A percentile compares a stretch with the other conserved stretches of the same genome.
These are phyloP conservation scores for Lobosporangium transversale DNA, from an alignment of 192 early-diverging fungal species.

Conservation along the genomic window DNA sequence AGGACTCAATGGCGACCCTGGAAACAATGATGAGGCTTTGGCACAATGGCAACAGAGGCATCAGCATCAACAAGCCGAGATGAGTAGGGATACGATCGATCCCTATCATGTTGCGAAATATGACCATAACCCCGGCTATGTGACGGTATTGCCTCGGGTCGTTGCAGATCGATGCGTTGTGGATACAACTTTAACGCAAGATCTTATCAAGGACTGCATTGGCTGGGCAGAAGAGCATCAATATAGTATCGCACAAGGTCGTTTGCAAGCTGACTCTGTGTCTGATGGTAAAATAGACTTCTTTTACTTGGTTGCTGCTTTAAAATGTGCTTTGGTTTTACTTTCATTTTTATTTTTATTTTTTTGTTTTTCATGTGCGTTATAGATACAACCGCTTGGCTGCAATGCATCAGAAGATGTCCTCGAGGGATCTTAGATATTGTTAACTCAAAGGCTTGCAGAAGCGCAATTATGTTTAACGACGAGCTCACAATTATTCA, in stretches of 20 bases:
- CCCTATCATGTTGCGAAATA: neutral
- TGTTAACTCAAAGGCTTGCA: conserved; percentile 77
- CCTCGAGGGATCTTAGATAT: conserved; percentile 75
- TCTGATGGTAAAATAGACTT: neutral
- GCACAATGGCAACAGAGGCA: neutral
- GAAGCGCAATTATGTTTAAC: conserved; percentile 82
- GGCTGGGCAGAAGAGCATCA: conserved; percentile 29
- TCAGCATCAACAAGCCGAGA: neutral
- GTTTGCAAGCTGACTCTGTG: neutral
- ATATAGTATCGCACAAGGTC: neutral
- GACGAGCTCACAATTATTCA: conserved; percentile 59
- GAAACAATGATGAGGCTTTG: conserved; percentile 13
- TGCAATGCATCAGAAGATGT: conserved; percentile 51
- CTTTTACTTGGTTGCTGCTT: neutral
- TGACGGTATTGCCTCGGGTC: conserved; percentile 60
- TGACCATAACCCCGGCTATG: conserved; percentile 31
- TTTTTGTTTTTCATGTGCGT: neutral
- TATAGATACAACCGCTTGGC: conserved; percentile 16
- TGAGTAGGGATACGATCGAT: neutral
- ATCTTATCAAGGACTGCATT: conserved; percentile 50
- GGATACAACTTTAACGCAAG: conserved; percentile 56
- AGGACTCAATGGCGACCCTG: neutral
- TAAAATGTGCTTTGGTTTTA: neutral
- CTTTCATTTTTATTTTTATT: neutral
- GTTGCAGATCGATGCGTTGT: conserved; percentile 72